Conservation (phyloP, 2,329 filamentous ascomycete genomes). For the Penicillium capsulatum region DNA sequence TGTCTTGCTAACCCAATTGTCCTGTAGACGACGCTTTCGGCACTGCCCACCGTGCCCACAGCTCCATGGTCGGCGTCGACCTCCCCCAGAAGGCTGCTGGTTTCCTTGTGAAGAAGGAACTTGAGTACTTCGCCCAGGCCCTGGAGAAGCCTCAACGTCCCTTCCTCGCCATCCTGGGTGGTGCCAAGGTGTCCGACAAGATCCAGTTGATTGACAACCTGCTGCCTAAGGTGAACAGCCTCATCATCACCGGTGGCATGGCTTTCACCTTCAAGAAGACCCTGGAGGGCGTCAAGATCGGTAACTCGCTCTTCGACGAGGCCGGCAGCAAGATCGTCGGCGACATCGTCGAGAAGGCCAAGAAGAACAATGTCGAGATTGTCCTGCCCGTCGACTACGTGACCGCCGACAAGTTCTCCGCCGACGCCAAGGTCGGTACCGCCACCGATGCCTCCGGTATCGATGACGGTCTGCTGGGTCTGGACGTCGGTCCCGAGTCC, state of each 20-base stretch:
- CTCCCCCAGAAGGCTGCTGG: constrained; percentile 95
- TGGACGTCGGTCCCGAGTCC: constrained; percentile 88
- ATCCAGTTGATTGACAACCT: constrained; percentile 99
- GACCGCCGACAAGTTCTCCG: constrained; percentile 90
- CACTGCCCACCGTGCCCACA: constrained; percentile 96
- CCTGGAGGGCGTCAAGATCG: constrained; percentile 84
- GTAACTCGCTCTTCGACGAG: constrained; percentile 88
- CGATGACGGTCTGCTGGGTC: constrained; percentile 95
- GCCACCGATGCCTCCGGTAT: constrained; percentile 87
- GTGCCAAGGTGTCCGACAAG: constrained; percentile 98
- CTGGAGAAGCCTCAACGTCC: constrained; percentile 89
- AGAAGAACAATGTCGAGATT: constrained; percentile 92
- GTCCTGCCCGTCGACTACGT: constrained; percentile 93
- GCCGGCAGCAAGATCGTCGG: constrained; percentile 86
- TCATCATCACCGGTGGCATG: constrained; percentile 97
- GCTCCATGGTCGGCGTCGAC: constrained; percentile 96
- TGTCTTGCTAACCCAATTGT: too few species aligned
- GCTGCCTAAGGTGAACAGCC: constrained; percentile 93
- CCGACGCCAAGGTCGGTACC: constrained; percentile 72
- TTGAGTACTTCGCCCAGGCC: constrained; percentile 98
- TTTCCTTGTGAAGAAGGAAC: constrained; percentile 99
- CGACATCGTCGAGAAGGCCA: constrained; percentile 87
- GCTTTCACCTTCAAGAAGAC: constrained; percentile 99
- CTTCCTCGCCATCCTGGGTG: constrained; percentile 97
- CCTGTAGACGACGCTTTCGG: constrained; percentile 87